A percentile compares a stretch with the other conserved stretches of the same genome.
Conservation (phyloP, 2,329 filamentous ascomycete genomes). For the Aspergillus sp. region DNA sequence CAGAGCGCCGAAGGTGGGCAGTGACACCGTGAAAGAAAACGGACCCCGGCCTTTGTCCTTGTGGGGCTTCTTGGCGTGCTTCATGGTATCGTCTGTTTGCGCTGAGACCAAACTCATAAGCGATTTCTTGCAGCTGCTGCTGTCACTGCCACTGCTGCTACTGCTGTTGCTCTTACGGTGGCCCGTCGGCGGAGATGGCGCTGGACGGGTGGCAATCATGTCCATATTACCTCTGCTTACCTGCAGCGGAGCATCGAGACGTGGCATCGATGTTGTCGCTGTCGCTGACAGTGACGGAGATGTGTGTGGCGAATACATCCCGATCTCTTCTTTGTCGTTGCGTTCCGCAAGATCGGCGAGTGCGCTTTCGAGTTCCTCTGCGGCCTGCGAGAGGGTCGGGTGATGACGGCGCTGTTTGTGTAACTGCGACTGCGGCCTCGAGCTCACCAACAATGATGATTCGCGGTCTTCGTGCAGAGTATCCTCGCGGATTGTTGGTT, state of each 20-base stretch:
- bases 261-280: background rate
- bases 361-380: slow-evolving; percentile 37
- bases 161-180: slow-evolving; percentile 13
- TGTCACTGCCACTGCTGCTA: too few relatives aligned
- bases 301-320: too few relatives aligned
- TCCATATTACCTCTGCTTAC: slow-evolving; percentile 36
- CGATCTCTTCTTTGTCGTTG: background rate
- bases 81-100: slow-evolving; percentile 9
- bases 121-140: slow-evolving; percentile 12
- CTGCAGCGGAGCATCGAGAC: slow-evolving; percentile 31
- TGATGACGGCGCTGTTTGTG: slow-evolving; percentile 7
- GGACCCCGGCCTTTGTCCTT: slow-evolving; percentile 16
- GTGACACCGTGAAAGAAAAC: slow-evolving; percentile 19
- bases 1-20: slow-evolving; percentile 18
- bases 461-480: slow-evolving; percentile 1
- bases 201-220: slow-evolving; percentile 32
- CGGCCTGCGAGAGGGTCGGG: slow-evolving; percentile 33
- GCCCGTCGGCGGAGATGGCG: slow-evolving; percentile 29
- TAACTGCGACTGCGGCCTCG: too few relatives aligned
- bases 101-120: too few relatives aligned
- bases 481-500: slow-evolving; percentile 2
- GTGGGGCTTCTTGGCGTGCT: slow-evolving; percentile 14
- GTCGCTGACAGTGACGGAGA: too few relatives aligned
- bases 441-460: slow-evolving; percentile 1
- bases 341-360: slow-evolving; percentile 26